These are phyloP conservation scores for Xylaria castorea DNA, from an alignment of 495 filamentous ascomycete species.

Conservation along the genomic window DNA sequence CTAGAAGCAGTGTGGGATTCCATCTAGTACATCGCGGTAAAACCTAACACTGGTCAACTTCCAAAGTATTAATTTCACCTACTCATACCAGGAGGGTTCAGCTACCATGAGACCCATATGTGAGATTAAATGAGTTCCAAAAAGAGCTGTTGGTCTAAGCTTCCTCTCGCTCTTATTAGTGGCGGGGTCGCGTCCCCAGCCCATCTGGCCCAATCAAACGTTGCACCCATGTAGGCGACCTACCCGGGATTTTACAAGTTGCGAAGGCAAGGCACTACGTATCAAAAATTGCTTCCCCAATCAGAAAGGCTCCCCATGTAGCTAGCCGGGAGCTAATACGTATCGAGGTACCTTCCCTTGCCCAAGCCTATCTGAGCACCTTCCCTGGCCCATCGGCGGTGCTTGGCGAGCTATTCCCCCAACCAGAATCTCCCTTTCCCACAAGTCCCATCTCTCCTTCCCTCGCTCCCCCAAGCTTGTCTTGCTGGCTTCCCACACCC, in stretches of 20 bases:
- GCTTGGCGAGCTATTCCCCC: conserved; percentile 11
- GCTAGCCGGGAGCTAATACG: not conserved
- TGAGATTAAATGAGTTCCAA: conserved; percentile 18
- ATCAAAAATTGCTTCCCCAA: conserved; percentile 19
- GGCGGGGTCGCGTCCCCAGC: conserved; percentile 6
- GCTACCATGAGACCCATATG: no score
- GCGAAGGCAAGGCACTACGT: not conserved
- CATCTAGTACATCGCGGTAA: not conserved
- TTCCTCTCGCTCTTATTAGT: conserved; percentile 7
- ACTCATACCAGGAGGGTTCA: no score
- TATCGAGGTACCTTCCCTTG: conserved; percentile 10
- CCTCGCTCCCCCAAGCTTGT: conserved; percentile 10
- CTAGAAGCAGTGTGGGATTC: not conserved
- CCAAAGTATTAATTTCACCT: not conserved
- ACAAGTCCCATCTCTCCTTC: conserved; percentile 2
- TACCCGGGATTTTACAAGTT: conserved; percentile 4
- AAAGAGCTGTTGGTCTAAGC: conserved; percentile 16
- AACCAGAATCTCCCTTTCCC: conserved; percentile 1
- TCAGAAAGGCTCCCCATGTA: conserved; percentile 4
- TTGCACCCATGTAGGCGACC: not conserved
- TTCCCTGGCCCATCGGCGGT: not conserved
- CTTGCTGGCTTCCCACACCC: conserved; percentile 15
- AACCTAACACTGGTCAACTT: not conserved
- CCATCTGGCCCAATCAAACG: conserved; percentile 12
- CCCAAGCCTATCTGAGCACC: conserved; percentile 9